Evolutionary conservation across 352 stramenopile genomes (phyloP).

Genomic region (Phytophthora pseudosyringae): DNA sequence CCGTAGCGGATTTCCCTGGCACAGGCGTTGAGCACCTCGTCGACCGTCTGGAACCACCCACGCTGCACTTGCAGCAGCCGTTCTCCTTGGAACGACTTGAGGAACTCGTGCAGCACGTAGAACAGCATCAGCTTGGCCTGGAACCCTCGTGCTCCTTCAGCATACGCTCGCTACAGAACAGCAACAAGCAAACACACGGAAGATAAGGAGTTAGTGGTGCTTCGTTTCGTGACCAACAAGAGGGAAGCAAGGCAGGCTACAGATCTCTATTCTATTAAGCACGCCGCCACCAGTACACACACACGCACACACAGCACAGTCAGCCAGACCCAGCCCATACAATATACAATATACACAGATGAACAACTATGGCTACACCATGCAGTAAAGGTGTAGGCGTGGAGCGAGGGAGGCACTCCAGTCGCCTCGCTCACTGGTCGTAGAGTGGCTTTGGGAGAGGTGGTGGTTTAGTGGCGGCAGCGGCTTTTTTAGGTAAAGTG

Average conservation of each 20-base stretch:
- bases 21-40: constrained; percentile 78
- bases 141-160: constrained; percentile 66
- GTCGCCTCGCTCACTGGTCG: not conserved
- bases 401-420: too few species aligned
- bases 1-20: constrained; percentile 70
- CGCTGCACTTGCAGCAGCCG: constrained; percentile 63
- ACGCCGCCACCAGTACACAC: constrained; percentile 15
- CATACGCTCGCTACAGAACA: constrained; percentile 57
- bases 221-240: constrained; percentile 10
- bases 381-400: too few species aligned
- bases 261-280: constrained; percentile 44
- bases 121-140: constrained; percentile 88
- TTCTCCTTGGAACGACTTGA: constrained; percentile 80
- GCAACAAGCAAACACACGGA: constrained; percentile 2
- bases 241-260: constrained; percentile 17
- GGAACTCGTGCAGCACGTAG: constrained; percentile 89
- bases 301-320: constrained; percentile 15
- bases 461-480: constrained; percentile 23
- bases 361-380: not conserved
- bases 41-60: constrained; percentile 83
- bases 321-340: constrained; percentile 8
- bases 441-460: constrained; percentile 5
- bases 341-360: constrained; percentile 1
- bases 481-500: constrained; percentile 27
- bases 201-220: constrained; percentile 30